Evolutionary conservation across 2,329 filamentous ascomycete species (phyloP).

Genomic region (Ophiostoma fasciatum): DNA sequence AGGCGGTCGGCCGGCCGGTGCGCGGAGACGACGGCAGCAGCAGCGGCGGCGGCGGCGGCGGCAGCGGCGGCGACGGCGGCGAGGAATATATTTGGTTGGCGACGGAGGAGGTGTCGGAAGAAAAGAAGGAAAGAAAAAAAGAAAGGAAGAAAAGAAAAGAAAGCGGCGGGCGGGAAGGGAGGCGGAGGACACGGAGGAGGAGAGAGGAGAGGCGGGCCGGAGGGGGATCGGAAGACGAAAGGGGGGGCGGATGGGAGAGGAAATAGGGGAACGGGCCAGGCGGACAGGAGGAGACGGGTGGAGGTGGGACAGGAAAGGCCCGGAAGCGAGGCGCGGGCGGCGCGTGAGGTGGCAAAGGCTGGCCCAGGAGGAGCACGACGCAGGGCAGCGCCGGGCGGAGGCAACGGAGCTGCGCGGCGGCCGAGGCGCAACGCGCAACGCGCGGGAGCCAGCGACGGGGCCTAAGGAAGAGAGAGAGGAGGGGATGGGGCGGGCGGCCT

Average conservation of each 20-base stretch:
- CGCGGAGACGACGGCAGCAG: too few species aligned
- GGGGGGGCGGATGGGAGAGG: neutral
- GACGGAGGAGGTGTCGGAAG: neutral
- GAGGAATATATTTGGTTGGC: neutral
- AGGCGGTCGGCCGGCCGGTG: too few species aligned
- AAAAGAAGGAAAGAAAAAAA: neutral
- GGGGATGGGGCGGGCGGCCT: neutral
- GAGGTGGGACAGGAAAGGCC: slow-evolving; percentile 9
- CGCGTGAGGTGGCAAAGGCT: slow-evolving; percentile 1
- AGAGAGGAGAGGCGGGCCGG: neutral
- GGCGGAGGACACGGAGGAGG: neutral
- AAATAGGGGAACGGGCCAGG: slow-evolving; percentile 1
- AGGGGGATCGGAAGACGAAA: neutral
- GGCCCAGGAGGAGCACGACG: slow-evolving; percentile 6
- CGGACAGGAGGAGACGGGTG: slow-evolving; percentile 4
- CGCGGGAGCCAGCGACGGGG: neutral
- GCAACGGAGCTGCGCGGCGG: slow-evolving; percentile 9
- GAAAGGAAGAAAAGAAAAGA: neutral
- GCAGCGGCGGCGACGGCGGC: neutral
- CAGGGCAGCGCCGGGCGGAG: too few species aligned
- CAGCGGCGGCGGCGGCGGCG: too few species aligned
- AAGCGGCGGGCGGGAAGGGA: neutral
- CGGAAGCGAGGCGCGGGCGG: slow-evolving; percentile 8
- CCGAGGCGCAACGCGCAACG: slow-evolving; percentile 2
- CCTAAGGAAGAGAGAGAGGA: neutral